These are phyloP conservation scores for Phylloporus rhodoxanthus DNA, from an alignment of 768 basidiomycete species.

Conservation along the genomic window DNA sequence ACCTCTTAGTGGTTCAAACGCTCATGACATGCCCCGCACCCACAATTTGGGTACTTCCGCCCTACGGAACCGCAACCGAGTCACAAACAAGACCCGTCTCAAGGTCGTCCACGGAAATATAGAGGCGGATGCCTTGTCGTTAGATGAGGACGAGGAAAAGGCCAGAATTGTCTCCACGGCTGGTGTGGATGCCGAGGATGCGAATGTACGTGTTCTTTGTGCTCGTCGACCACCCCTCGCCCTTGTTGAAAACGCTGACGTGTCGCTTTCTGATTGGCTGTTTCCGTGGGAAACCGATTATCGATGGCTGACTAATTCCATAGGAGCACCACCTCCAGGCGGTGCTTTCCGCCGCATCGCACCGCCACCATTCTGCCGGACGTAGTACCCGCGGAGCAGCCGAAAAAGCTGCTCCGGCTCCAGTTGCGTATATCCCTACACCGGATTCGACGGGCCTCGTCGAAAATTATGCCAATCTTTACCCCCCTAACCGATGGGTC, in stretches of 20 bases:
- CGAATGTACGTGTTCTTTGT: constrained; percentile 67
- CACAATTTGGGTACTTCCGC: constrained; percentile 70
- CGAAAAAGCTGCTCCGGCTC: constrained; percentile 33
- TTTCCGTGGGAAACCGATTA: constrained; percentile 39
- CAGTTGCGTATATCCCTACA: constrained; percentile 81
- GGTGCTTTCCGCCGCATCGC: constrained; percentile 50
- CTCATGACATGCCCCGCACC: constrained; percentile 84
- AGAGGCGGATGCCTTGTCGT: constrained; percentile 72
- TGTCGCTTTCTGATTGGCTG: constrained; percentile 46
- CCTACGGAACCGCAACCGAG: constrained; percentile 81
- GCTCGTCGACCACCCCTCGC: constrained; percentile 32
- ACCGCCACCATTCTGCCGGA: constrained; percentile 37
- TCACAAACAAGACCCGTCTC: constrained; percentile 89
- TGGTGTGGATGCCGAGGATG: constrained; percentile 89
- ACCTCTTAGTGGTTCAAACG: constrained; percentile 29
- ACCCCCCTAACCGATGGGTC: not conserved
- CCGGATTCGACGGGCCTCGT: constrained; percentile 83
- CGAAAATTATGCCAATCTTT: constrained; percentile 53
- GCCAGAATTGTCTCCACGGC: constrained; percentile 74
- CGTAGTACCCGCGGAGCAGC: constrained; percentile 33
- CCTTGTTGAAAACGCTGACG: constrained; percentile 39
- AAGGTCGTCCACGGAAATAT: constrained; percentile 76
- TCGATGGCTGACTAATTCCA: constrained; percentile 49
- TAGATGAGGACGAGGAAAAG: constrained; percentile 85
- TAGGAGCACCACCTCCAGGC: constrained; percentile 57